Evolutionary conservation across 2,329 filamentous ascomycete species (phyloP).

Genomic region (Aspergillus udagawae): DNA sequence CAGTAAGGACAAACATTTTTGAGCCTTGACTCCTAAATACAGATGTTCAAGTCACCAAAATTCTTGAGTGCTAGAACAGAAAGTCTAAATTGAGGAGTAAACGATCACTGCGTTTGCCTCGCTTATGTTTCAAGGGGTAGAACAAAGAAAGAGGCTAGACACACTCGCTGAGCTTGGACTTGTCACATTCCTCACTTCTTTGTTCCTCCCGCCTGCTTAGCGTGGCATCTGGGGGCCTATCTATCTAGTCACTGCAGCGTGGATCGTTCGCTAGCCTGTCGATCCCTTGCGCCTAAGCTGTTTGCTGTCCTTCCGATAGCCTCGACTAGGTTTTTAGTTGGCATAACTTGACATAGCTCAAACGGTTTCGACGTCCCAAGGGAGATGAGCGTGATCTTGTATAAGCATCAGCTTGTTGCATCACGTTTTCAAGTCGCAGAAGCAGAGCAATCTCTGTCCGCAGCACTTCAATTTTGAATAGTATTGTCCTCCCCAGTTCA

Average conservation of each 20-base stretch:
- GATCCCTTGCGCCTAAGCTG: constrained; percentile 2
- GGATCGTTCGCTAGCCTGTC: neutral
- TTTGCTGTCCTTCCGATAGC: neutral
- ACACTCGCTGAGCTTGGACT: neutral
- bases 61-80: neutral
- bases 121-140: neutral
- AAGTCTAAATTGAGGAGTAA: neutral
- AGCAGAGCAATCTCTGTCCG: neutral
- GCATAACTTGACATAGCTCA: neutral
- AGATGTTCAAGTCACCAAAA: neutral
- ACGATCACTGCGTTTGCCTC: neutral
- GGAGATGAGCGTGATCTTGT: neutral
- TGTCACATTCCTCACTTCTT: neutral
- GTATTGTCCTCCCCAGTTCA: neutral
- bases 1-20: neutral
- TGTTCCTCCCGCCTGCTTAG: neutral
- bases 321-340: neutral
- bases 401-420: neutral
- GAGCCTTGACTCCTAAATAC: neutral
- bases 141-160: neutral
- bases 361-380: neutral
- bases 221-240: neutral
- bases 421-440: neutral
- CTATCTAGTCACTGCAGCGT: neutral
- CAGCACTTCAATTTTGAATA: neutral